Evolutionary conservation across 1,284 basidiomycete genomes (phyloP).

Genomic region (Ustilago hordei): DNA sequence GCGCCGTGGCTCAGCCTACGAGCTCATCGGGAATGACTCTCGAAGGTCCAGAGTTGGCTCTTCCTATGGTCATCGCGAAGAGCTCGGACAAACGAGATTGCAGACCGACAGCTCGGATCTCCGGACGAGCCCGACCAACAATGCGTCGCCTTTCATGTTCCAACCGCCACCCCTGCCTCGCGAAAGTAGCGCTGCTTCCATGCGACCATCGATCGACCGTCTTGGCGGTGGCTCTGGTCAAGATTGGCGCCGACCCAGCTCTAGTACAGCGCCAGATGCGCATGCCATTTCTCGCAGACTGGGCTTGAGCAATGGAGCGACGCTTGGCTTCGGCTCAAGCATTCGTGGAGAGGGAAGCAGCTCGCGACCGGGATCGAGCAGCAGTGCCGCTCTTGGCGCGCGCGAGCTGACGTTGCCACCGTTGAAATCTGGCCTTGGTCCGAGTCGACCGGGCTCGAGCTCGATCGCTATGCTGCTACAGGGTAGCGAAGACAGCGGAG

Average conservation of each 20-base stretch:
- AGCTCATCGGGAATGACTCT: slow-evolving; percentile 12
- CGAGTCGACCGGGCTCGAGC: slow-evolving; percentile 30
- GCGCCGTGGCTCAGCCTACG: slow-evolving; percentile 34
- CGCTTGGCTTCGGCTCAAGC: slow-evolving; percentile 19
- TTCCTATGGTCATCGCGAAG: slow-evolving; percentile 27
- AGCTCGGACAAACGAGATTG: slow-evolving; percentile 23
- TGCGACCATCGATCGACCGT: slow-evolving; percentile 32
- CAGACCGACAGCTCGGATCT: slow-evolving; percentile 51
- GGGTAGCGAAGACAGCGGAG: slow-evolving; percentile 11
- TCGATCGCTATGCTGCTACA: slow-evolving; percentile 25
- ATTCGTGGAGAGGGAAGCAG: slow-evolving; percentile 23
- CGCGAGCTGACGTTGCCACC: slow-evolving; percentile 37
- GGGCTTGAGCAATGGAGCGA: slow-evolving; percentile 31
- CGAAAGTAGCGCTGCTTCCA: slow-evolving; percentile 27
- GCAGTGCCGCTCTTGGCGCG: slow-evolving; percentile 6
- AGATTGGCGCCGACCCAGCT: slow-evolving; percentile 47
- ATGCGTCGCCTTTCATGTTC: slow-evolving; percentile 62
- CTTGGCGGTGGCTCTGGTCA: slow-evolving; percentile 18
- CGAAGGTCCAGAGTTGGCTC: slow-evolving; percentile 27
- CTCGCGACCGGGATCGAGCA: slow-evolving; percentile 40
- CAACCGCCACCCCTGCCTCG: slow-evolving; percentile 55
- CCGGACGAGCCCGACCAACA: slow-evolving; percentile 47
- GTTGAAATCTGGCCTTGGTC: slow-evolving; percentile 24
- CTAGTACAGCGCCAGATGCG: slow-evolving; percentile 48
- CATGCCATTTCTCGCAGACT: slow-evolving; percentile 39